phyloP scores from a whole-genome alignment of 176 grass and related monocot species.

The Triticum monococcum region DNA sequence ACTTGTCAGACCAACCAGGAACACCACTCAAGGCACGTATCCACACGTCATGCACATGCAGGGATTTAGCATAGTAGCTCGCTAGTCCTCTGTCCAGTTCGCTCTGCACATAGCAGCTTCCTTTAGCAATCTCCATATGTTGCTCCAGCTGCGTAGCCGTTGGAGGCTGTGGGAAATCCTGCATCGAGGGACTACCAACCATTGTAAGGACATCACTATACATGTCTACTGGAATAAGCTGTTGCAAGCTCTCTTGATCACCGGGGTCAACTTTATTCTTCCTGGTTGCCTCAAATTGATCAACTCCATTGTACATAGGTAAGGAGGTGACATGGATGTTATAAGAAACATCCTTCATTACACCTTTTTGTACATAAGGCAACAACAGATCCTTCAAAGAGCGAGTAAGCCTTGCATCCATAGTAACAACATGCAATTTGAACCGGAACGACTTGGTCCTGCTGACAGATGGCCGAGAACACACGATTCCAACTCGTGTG shows the following conservation, averaged over 20 bases:
- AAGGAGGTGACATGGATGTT: neutral
- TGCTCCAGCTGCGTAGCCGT: neutral
- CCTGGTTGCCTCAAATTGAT: neutral
- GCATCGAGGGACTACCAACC: neutral
- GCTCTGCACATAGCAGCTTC: too few relatives aligned
- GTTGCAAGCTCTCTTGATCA: too few relatives aligned
- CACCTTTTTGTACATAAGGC: too few relatives aligned
- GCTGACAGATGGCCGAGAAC: neutral
- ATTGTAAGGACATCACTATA: neutral
- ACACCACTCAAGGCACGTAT: too few relatives aligned
- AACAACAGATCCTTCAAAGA: neutral
- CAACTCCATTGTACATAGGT: accelerated
- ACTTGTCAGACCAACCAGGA: too few relatives aligned
- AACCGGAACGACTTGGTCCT: neutral
- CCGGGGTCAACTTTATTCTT: neutral
- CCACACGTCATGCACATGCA: too few relatives aligned
- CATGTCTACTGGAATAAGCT: neutral
- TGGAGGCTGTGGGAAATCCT: neutral
- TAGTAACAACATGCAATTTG: neutral
- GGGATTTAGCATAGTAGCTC: too few relatives aligned
- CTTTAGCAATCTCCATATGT: constrained; percentile 6
- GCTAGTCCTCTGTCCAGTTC: too few relatives aligned
- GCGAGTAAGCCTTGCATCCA: neutral
- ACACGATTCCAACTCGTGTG: neutral
- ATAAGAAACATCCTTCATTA: neutral